Evolutionary conservation across 495 filamentous ascomycete genomes (phyloP), one percentile per base, ranked within the genome.

Genomic region (Neurospora discreta): DNA sequence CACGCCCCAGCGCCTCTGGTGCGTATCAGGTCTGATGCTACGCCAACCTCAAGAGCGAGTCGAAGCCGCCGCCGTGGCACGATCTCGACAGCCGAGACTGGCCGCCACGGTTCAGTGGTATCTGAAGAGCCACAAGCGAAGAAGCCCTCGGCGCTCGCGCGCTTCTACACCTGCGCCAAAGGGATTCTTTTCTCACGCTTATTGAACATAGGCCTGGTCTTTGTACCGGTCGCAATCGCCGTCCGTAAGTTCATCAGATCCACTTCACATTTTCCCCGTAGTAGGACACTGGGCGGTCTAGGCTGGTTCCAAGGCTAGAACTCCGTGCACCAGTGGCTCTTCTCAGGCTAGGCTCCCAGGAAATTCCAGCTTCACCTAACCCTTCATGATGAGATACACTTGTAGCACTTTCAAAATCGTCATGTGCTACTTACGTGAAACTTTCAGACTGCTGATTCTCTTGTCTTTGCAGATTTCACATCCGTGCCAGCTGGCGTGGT

Each of bases 211-310:
- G 85, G 94, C 73, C 83, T 95, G 73, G 80, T 93, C 58, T 93
- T 93, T 78, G 92, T 95, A 9, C 92, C 92, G 0, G 83, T 90
- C 70, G 92, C 91, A 72, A 93, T 95, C 71, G 88, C 85, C 72
- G 84, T 88, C 69, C 90, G 75, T 87, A 86, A 33, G 83, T 85
- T 26, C 36, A 69, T n/a, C 26, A 33, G 26, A 33, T 18, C 52
- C 52, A 13, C 52, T 33, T 60, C 26, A 15, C 13, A 60, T 18
- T 18, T 3, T 16, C 26, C 26, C 33, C 26, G 6, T 13, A 33
- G 52, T 16, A 60, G 0, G 13, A 33, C 52, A 60, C 26, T 30
- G 7, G 26, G 26, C 15, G 15, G 26, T 33, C 15, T 33, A 33
- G 26, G 52, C 2, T 33, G 5, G 13, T 0, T 18, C 26, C 26